Evolutionary conservation across 108 stramenopile genomes (phyloP).

Genomic region (Bacterosira constricta): DNA sequence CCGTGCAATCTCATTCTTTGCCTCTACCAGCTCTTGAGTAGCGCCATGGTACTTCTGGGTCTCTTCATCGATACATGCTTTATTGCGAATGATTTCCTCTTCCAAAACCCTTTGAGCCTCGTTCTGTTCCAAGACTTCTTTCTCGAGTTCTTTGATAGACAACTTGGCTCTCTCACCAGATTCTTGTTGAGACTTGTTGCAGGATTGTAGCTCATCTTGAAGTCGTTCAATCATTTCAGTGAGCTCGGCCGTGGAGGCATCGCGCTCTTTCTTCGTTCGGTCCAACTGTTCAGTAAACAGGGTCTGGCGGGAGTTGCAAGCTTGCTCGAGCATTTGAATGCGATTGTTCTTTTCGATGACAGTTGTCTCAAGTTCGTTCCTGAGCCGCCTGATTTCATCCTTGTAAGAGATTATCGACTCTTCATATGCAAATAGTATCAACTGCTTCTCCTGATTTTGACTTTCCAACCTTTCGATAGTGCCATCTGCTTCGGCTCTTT

Average conservation of each 20-base stretch:
- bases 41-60: background rate
- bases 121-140: slow-evolving; percentile 16
- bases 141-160: slow-evolving; percentile 4
- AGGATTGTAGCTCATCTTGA: slow-evolving; percentile 18
- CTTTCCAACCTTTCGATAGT: slow-evolving; percentile 13
- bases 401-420: slow-evolving; percentile 34
- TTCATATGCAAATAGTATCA: slow-evolving; percentile 23
- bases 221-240: slow-evolving; percentile 38
- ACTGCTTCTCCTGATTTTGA: slow-evolving; percentile 14
- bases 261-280: slow-evolving; percentile 23
- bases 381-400: slow-evolving; percentile 21
- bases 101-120: slow-evolving; percentile 13
- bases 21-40: background rate
- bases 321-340: slow-evolving; percentile 32
- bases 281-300: slow-evolving; percentile 37
- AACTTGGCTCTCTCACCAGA: slow-evolving; percentile 14
- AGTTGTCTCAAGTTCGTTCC: slow-evolving; percentile 23
- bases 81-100: slow-evolving; percentile 15
- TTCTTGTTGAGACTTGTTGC: slow-evolving; percentile 13
- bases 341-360: slow-evolving; percentile 26
- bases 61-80: slow-evolving; percentile 2
- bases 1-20: slow-evolving; percentile 3
- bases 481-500: slow-evolving; percentile 18
- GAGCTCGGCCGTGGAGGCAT: slow-evolving; percentile 21
- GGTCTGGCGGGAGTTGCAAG: slow-evolving; percentile 17